Evolutionary conservation across 2,329 filamentous ascomycete genomes (phyloP).

Genomic region (Tolypocladium ovalisporum): DNA sequence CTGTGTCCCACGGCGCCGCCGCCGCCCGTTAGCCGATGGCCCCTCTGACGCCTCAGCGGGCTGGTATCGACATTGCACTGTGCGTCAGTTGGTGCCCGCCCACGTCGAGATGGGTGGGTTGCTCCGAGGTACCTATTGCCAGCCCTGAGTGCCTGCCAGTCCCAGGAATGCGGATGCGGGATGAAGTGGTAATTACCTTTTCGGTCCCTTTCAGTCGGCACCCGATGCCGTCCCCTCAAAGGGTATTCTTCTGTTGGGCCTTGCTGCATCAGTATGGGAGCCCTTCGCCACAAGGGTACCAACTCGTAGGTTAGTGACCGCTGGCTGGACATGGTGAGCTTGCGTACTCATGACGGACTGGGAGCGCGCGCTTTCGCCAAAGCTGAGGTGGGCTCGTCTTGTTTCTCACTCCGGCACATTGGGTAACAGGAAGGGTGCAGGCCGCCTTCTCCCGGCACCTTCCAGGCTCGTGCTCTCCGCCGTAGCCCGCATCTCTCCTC

Average conservation of each 20-base stretch:
- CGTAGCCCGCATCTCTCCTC: background rate
- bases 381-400: background rate
- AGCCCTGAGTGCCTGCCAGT: background rate
- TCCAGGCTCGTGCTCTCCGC: background rate
- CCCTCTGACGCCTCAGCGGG: background rate
- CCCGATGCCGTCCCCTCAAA: background rate
- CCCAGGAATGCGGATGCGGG: background rate
- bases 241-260: too few relatives aligned
- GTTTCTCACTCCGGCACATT: background rate
- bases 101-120: background rate
- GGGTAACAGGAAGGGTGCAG: background rate
- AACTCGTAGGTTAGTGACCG: too few relatives aligned
- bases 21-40: background rate
- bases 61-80: too few relatives aligned
- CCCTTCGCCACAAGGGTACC: too few relatives aligned
- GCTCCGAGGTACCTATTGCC: background rate
- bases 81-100: too few relatives aligned
- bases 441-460: background rate
- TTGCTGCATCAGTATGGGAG: too few relatives aligned
- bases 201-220: too few relatives aligned
- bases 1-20: background rate
- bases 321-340: too few relatives aligned
- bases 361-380: too few relatives aligned
- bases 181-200: background rate
- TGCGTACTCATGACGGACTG: too few relatives aligned